phyloP scores from a whole-genome alignment of 1,284 basidiomycete species.

The Tylopilus sp. region DNA sequence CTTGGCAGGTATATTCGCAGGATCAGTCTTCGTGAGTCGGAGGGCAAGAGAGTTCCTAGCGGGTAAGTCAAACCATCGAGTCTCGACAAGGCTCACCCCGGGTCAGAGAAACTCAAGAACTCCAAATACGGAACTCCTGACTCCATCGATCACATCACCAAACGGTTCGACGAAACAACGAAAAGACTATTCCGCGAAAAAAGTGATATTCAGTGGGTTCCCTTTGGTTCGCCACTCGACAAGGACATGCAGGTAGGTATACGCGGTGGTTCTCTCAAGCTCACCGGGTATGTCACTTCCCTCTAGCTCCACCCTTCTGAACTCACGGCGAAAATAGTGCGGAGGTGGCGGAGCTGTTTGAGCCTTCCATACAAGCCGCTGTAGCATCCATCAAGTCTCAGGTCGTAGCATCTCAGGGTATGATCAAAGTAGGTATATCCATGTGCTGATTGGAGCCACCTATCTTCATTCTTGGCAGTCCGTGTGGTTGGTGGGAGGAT shows the following conservation, averaged over 20 bases:
- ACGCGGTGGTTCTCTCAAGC: constrained; percentile 63
- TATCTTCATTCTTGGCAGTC: constrained; percentile 40
- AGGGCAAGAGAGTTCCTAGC: constrained; percentile 65
- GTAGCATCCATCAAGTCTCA: constrained; percentile 65
- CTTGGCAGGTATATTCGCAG: constrained; percentile 63
- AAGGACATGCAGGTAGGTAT: constrained; percentile 68
- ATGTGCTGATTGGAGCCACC: background rate
- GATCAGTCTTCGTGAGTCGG: constrained; percentile 76
- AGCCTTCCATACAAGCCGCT: constrained; percentile 71
- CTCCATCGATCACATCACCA: constrained; percentile 66
- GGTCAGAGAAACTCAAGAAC: constrained; percentile 60
- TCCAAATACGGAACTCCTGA: constrained; percentile 69
- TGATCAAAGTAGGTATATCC: constrained; percentile 50
- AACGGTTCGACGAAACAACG: constrained; percentile 75
- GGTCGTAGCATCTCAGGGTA: constrained; percentile 60
- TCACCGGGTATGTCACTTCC: constrained; percentile 52
- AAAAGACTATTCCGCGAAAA: constrained; percentile 70
- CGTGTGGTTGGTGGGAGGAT: constrained; percentile 76
- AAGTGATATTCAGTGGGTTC: constrained; percentile 64
- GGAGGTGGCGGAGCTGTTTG: constrained; percentile 69
- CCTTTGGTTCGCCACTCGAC: constrained; percentile 73
- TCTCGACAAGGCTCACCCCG: constrained; percentile 5
- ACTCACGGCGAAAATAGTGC: constrained; percentile 32
- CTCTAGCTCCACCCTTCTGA: constrained; percentile 3
- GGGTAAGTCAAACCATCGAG: constrained; percentile 37